Evolutionary conservation across 1,284 basidiomycete species (phyloP), one percentile per base, ranked within the genome.

Genomic region (Trametes polyzona): DNA sequence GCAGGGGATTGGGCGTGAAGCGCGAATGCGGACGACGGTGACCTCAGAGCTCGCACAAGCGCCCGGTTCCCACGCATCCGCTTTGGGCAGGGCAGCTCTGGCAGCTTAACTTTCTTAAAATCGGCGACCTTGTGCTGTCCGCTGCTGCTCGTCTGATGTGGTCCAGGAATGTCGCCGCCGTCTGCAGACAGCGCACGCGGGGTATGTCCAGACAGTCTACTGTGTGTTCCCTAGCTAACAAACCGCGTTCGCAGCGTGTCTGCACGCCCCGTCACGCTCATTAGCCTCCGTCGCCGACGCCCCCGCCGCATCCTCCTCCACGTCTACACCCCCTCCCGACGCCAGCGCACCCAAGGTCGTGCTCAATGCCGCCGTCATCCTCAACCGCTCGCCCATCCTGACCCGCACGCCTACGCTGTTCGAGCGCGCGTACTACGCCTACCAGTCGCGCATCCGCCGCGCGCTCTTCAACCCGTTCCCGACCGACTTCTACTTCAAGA

Each of bases 401-500:
- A 92, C 93, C 0, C 86, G 87, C 35, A 84, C 87, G 0, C 92
- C 88, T 0, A 87, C 84, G 0, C 77, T 82, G 1, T 90, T 98
- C 67, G 96, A 96, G 75, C 77, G 81, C 65, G 87, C 94, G 11
- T 97, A 94, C 76, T 90, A 92, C 76, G 79, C 84, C 48, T 97
- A 97, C 82, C 92, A 95, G 70, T 81, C 85, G 10, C 84, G 89
- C 51, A 84, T 98, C 62, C 85, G 88, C 62, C 88, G 93, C 64
- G 90, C 94, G 5, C 77, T 98, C 39, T 88, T 91, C 69, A 95
- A 95, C 69, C 95, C 96, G 0, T 89, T 95, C 73, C 90, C 93
- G 16, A 83, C 86, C 55, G 88, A 94, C 40, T 96, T 97, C 73
- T 98, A 97, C 80, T 98, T 98, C 82, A 96, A 96, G 74, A 87